Evolutionary conservation across 495 filamentous ascomycete species (phyloP), one percentile per base, ranked within the genome.

Genomic region (Beverwykella pulmonaria): DNA sequence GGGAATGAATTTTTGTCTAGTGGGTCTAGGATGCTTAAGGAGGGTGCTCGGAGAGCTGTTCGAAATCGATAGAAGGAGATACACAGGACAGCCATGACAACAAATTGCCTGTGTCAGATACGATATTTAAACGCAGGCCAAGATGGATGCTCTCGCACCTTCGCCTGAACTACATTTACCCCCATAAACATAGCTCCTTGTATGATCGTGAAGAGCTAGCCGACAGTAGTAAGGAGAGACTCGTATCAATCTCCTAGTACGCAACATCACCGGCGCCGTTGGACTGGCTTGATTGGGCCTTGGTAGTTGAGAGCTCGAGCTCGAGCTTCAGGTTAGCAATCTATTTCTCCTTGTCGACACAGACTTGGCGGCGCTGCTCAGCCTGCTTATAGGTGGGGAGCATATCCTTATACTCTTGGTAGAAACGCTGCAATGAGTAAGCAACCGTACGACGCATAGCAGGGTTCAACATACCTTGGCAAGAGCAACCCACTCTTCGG

Each of bases 341-440:
- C 19, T 57, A 6, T 9, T 57, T 15, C 2, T 57, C 53, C 32
- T 36, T 57, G 14, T 48, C 39, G 14, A 27, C 22, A 41, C 23
- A n/a, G 20, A 29, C 26, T 26, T 50, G 39, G 23, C 57, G 39
- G 26, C 9, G 15, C 32, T 44, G 5, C 4, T 59, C 55, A 2
- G 55, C 55, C 23, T 59, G 34, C 34, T 59, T 27, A 17, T 29
- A 59, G 17, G 22, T 41, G 4, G 57, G 57, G 12, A 49, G 39
- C 57, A 60, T 48, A 1, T 48, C 23, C 36, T 60, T 48, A 20
- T 60, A 60, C 46, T 60, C 57, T 22, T 29, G 26, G 57, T 60
- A 60, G 4, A 39, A 29, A 30, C 41, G 39, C 57, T 60, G 34
- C 19, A 27, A 41, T 30, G 53, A 19, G 34, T 58, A 23, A 58